A percentile compares a stretch with the other conserved stretches of the same genome.
Conservation (phyloP, 768 basidiomycete species). For the Agaricus sinodeliciosus region DNA sequence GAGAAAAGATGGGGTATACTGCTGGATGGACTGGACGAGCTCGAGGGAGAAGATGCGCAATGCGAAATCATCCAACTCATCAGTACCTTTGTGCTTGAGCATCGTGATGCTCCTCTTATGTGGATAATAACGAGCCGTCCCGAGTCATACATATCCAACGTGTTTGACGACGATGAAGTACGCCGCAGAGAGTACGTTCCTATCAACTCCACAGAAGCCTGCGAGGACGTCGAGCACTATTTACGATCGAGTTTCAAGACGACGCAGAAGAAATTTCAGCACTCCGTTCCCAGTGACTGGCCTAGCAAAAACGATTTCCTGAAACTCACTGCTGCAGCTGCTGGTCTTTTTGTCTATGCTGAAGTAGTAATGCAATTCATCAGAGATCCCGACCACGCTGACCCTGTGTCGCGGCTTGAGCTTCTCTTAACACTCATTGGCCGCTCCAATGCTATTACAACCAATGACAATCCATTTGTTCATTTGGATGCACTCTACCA, state of each 20-base stretch:
- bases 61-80: background rate
- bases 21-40: conserved; percentile 1
- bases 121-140: background rate
- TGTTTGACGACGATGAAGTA: background rate
- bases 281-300: background rate
- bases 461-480: background rate
- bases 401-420: background rate
- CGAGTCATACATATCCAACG: background rate
- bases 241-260: background rate
- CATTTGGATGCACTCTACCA: background rate
- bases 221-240: background rate
- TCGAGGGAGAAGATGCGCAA: background rate
- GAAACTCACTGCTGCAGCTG: background rate
- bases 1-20: background rate
- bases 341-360: background rate
- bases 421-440: background rate
- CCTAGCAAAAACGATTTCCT: background rate
- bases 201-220: background rate
- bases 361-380: background rate
- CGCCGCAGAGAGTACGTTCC: background rate
- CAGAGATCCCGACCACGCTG: background rate
- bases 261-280: background rate
- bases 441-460: background rate
- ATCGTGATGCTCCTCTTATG: background rate
- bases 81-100: background rate